Percentiles rank a stretch among this genome's conserved stretches.
phyloP scores from a whole-genome alignment of 306 rosid genomes.

The Citrullus colocynthis region DNA sequence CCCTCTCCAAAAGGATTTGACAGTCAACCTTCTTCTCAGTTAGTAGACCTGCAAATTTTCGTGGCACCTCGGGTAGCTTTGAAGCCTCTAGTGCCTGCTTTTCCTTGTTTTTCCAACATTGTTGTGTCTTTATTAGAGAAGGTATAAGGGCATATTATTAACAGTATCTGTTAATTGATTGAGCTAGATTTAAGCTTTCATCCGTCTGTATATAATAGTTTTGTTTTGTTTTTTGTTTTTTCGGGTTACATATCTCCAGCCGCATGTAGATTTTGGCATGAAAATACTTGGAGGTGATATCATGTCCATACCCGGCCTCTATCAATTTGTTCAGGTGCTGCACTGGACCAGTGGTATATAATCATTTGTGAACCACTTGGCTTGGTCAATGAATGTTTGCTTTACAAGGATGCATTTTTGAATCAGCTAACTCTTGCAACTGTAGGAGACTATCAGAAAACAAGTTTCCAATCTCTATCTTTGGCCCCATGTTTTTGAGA shows the following conservation, averaged over 20 bases:
- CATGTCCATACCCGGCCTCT: constrained; percentile 89
- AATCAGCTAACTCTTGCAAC: background rate
- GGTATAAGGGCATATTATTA: constrained; percentile 25
- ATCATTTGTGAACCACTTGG: constrained; percentile 8
- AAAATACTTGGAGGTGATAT: constrained; percentile 74
- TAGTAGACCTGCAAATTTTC: constrained; percentile 76
- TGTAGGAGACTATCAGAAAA: constrained; percentile 60
- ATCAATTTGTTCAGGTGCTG: constrained; percentile 76
- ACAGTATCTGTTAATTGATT: background rate
- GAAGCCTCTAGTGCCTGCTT: constrained; percentile 75
- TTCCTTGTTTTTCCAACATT: constrained; percentile 78
- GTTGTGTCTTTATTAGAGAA: constrained; percentile 78
- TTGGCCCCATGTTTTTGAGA: constrained; percentile 68
- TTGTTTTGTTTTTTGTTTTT: background rate
- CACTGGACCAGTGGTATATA: constrained; percentile 24
- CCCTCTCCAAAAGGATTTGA: constrained; percentile 12
- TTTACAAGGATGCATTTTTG: background rate
- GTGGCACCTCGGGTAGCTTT: constrained; percentile 43
- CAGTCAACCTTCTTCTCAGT: constrained; percentile 38
- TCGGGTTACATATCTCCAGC: constrained; percentile 37
- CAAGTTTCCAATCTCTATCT: constrained; percentile 71
- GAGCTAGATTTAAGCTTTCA: background rate
- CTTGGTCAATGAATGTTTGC: constrained; percentile 6
- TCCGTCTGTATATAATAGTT: background rate
- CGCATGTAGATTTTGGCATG: constrained; percentile 80